Base-by-base conservation (phyloP, 2,329 filamentous ascomycete genomes). In the Colletotrichum graminicola region DNA sequence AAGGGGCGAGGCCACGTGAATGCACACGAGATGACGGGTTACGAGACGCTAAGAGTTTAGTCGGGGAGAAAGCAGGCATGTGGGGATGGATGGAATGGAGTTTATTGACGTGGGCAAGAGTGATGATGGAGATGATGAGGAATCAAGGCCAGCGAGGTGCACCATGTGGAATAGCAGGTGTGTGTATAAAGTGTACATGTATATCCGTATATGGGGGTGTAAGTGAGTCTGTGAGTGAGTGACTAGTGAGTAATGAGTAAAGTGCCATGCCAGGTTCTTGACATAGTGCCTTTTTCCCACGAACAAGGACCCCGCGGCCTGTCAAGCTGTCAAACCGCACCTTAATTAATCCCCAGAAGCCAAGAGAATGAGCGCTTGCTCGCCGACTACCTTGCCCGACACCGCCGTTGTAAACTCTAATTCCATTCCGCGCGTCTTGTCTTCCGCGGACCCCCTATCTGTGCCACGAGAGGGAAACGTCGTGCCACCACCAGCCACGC, bases 291-390 rank as follows among this genome's bases (percentile, higher is more conserved):
- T 7, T 29, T 29, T 8, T 8, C 26, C 4, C 45, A 34, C 18
- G 16, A 32, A 61, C 57, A 61, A n/a, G 57, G 57, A 47, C 57
- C 57, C 57, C 57, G 57, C 21, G 57, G 57, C 57, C 43, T 61
- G 57, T 61, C 57, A 61, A 32, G 41, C 57, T 60, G 57, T 60
- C 57, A 60, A 45, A 36, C 57, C 8, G 49, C 29, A 54, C 51
- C 29, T 54, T 54, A 54, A 45, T 45, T 3, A 39, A 32, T 52
- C 29, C 29, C 29, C 45, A n/a, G 29, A 29, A 29, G 29, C 51
- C 51, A 34, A 54, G 51, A 18, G 8, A 12, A 43, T 10, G 45
- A 5, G 8, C 21, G 45, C 16, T 43, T 14, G 23, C 8, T 36
- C 34, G 34, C 34, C 47, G 47, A n/a, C 47, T 18, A 21, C 14